Evolutionary conservation across 805 yeast species (phyloP).

Genomic region (Zygosaccharomyces pseudorouxii): DNA sequence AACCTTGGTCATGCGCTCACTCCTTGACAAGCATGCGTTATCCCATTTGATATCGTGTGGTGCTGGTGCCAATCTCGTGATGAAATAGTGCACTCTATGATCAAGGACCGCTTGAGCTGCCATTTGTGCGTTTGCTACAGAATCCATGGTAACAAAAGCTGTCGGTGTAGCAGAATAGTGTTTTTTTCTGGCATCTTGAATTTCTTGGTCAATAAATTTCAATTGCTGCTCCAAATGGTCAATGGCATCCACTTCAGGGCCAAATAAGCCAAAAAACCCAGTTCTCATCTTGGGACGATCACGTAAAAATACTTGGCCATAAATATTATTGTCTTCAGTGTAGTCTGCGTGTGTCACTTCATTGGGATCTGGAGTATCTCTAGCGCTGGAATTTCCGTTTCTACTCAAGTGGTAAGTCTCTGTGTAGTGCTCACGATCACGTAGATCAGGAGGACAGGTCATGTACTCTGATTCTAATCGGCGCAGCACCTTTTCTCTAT

Average conservation of each 20-base stretch:
- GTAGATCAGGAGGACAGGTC: slow-evolving; percentile 30
- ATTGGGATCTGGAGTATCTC: not conserved
- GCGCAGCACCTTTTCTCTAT: slow-evolving; percentile 49
- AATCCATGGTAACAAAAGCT: slow-evolving; percentile 91
- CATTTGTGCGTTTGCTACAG: slow-evolving; percentile 94
- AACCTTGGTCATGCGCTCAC: slow-evolving; percentile 58
- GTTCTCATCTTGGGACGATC: slow-evolving; percentile 59
- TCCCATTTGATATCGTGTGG: slow-evolving; percentile 95
- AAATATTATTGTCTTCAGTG: slow-evolving; percentile 20
- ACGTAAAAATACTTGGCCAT: slow-evolving; percentile 29
- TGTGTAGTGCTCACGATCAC: slow-evolving; percentile 19
- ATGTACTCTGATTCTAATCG: slow-evolving; percentile 53
- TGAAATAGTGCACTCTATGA: slow-evolving; percentile 78
- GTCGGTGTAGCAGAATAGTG: slow-evolving; percentile 82
- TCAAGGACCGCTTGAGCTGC: slow-evolving; percentile 93
- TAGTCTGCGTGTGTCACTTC: slow-evolving; percentile 7
- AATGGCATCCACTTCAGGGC: slow-evolving; percentile 75
- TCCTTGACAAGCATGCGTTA: slow-evolving; percentile 74
- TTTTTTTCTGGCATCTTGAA: slow-evolving; percentile 55
- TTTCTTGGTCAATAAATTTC: slow-evolving; percentile 65
- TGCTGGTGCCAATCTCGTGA: slow-evolving; percentile 86
- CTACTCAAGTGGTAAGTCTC: slow-evolving; percentile 26
- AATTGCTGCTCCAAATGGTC: slow-evolving; percentile 67
- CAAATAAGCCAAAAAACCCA: slow-evolving; percentile 60
- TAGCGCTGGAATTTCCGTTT: slow-evolving; percentile 6